Conservation (phyloP, 768 basidiomycete genomes). For the Psilocybe subaeruginosa region DNA sequence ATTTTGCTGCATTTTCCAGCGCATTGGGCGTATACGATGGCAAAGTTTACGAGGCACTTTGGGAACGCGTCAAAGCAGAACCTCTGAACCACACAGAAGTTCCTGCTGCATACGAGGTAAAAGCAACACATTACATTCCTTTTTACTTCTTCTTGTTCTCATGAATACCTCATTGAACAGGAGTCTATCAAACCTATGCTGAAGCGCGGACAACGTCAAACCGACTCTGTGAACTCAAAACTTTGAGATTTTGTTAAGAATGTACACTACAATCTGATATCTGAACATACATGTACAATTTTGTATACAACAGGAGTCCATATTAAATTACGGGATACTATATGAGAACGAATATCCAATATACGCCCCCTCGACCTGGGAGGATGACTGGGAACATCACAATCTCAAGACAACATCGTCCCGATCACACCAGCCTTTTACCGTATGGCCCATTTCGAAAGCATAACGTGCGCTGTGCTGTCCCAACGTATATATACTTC, state of each 20-base stretch:
- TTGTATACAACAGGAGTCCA: background rate
- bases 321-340: no score
- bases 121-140: constrained; percentile 2
- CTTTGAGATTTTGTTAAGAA: constrained; percentile 24
- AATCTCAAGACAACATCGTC: background rate
- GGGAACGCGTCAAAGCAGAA: constrained; percentile 58
- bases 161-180: constrained; percentile 23
- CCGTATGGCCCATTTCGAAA: background rate
- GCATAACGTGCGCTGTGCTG: background rate
- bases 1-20: constrained; percentile 32
- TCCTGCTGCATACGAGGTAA: constrained; percentile 59
- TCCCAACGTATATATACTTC: background rate
- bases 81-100: constrained; percentile 59
- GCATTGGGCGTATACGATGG: constrained; percentile 68
- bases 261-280: background rate
- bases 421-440: background rate
- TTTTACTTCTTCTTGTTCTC: background rate
- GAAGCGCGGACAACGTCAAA: constrained; percentile 45
- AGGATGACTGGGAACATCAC: no score
- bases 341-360: no score
- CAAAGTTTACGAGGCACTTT: constrained; percentile 68
- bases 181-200: constrained; percentile 57
- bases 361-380: no score
- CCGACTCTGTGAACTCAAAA: constrained; percentile 29
- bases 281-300: background rate